Base-by-base conservation (phyloP, 257 asterid species). In the Mitragyna speciosa region DNA sequence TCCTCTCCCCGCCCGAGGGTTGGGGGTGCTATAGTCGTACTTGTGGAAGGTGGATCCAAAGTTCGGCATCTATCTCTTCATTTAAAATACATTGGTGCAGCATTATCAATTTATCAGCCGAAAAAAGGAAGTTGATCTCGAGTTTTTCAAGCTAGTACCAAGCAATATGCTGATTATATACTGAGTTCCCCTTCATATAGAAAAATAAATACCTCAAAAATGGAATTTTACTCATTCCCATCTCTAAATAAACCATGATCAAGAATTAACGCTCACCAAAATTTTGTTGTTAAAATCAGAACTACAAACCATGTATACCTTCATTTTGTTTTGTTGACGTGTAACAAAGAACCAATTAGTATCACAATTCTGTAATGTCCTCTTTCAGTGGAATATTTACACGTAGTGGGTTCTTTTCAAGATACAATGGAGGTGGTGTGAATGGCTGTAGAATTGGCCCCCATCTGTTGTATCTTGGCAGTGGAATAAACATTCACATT, bases 401-500 rank as follows among this genome's bases (percentile, higher is more conserved):
- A 72, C 2, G 77, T 33, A 31, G 72, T 4, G 58, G 74, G 64
- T 43, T 33, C 64, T 49, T 61, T 65, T 65, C 67, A 39, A 56
- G 30, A 56, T 15, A 17, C 81, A 54, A 39, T 12, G 28, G 41
- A 61, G 39, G 30, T 30, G 63, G 73, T 72, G 10, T 31, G 51
- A 72, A 49, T 24, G 68, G 67, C 9, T 12, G 56, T 17, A 51
- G 24, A 30, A 11, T 4, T 1, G 7, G 51, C 41, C 33, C 48
- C 12, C 51, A 67, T 54, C 80, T 48, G 14, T 77, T 31, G 22
- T 52, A 43, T 66, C 72, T 66, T 69, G 68, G 8, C 41, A 36
- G 58, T 67, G 83, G 59, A 67, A 73, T 28, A 59, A 30, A 22
- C 12, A 30, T 56, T 72, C 67, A 72, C 63, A 78, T 12, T 47